A percentile compares a stretch with the other conserved stretches of the same genome.
These are phyloP conservation scores for Agrocybe praecox DNA, from an alignment of 768 basidiomycete species.

Conservation along the genomic window DNA sequence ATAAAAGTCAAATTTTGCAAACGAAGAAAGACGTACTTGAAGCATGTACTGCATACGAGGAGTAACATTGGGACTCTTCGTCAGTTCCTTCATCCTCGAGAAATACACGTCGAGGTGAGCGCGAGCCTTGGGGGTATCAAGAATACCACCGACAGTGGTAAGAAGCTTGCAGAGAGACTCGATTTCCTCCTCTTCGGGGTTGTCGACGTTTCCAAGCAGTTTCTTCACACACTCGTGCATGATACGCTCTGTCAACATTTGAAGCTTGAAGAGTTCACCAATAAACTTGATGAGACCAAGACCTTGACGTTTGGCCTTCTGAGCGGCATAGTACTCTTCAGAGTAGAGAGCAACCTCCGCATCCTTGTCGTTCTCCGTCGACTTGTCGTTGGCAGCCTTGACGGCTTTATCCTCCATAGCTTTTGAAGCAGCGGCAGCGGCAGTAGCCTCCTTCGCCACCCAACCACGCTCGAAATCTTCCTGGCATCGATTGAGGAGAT, in stretches of 20 bases:
- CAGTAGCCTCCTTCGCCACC: conserved; percentile 85
- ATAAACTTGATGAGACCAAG: conserved; percentile 98
- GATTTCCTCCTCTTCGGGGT: conserved; percentile 97
- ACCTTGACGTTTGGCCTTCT: conserved; percentile 97
- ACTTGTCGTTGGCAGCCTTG: conserved; percentile 66
- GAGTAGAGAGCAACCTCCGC: conserved; percentile 85
- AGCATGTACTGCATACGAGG: conserved; percentile 96
- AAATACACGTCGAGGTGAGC: conserved; percentile 95
- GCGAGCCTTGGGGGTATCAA: conserved; percentile 82
- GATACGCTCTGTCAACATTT: conserved; percentile 96
- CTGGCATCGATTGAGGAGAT: conserved; percentile 94
- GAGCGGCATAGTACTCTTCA: conserved; percentile 94
- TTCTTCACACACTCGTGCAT: conserved; percentile 99
- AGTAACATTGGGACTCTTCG: conserved; percentile 72
- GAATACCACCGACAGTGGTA: conserved; percentile 80
- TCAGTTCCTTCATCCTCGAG: conserved; percentile 82
- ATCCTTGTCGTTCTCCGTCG: conserved; percentile 40
- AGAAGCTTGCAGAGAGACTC: conserved; percentile 94
- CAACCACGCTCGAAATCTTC: conserved; percentile 98
- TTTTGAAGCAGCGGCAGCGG: conserved; percentile 84
- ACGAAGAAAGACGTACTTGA: conserved; percentile 53
- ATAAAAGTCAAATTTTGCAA: conserved; percentile 8
- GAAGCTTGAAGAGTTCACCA: conserved; percentile 98
- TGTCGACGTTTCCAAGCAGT: conserved; percentile 88
- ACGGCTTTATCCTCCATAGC: conserved; percentile 83